A percentile compares a stretch with the other conserved stretches of the same genome.
phyloP scores from a whole-genome alignment of 208 protist genomes.

The Leishmania martiniquensis region DNA sequence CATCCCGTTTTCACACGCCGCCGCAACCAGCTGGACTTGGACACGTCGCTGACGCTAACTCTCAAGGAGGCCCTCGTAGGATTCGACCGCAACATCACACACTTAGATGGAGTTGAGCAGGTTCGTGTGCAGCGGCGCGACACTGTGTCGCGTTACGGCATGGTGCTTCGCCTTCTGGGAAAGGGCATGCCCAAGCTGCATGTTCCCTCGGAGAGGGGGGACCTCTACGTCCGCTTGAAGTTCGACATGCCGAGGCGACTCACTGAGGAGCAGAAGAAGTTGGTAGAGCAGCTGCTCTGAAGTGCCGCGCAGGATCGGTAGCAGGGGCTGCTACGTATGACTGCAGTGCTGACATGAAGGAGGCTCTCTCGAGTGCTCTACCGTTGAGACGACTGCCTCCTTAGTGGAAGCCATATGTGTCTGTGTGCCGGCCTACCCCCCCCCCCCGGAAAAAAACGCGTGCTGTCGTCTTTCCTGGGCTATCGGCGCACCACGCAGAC shows the following conservation, averaged over 20 bases:
- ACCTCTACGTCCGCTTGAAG: conserved; percentile 87
- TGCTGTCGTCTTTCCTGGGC: neutral
- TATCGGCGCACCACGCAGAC: no score
- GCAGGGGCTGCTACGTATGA: neutral
- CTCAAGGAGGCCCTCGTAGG: conserved; percentile 91
- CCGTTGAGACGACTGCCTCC: neutral
- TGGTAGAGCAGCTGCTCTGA: conserved; percentile 31
- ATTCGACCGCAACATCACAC: conserved; percentile 77
- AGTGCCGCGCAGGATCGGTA: neutral
- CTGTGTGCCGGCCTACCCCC: neutral
- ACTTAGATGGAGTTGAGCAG: conserved; percentile 86
- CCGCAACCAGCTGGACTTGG: conserved; percentile 81
- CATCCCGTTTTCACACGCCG: conserved; percentile 81
- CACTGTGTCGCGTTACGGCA: conserved; percentile 63
- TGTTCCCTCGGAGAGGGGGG: conserved; percentile 83
- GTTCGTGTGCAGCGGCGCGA: conserved; percentile 31
- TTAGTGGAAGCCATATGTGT: neutral
- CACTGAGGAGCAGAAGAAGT: conserved; percentile 45
- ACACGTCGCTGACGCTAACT: conserved; percentile 74
- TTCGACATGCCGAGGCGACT: conserved; percentile 78
- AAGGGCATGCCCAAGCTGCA: conserved; percentile 94
- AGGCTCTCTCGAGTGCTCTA: neutral
- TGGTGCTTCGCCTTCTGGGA: conserved; percentile 66
- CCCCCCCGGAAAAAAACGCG: neutral
- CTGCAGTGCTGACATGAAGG: neutral